phyloP scores from a whole-genome alignment of 768 basidiomycete species.

The Hysterangium stoloniferum region DNA sequence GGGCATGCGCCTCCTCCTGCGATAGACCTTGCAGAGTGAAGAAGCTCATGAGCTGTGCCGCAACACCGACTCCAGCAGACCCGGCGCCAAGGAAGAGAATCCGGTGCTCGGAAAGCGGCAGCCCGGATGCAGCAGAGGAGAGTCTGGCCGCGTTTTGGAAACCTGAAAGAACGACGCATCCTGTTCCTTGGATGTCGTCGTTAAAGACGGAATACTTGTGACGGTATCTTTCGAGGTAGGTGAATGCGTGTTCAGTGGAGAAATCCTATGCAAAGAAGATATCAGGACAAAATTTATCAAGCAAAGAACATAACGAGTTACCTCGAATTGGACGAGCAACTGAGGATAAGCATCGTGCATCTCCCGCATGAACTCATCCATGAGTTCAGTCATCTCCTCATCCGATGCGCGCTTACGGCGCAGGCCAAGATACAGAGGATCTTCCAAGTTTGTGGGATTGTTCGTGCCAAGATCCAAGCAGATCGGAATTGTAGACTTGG shows the following conservation, averaged over 20 bases:
- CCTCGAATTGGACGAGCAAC: constrained; percentile 81
- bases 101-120: constrained; percentile 61
- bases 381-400: constrained; percentile 66
- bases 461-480: constrained; percentile 88
- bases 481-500: constrained; percentile 73
- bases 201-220: constrained; percentile 76
- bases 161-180: constrained; percentile 85
- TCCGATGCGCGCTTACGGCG: constrained; percentile 60
- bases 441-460: constrained; percentile 67
- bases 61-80: constrained; percentile 88
- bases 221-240: constrained; percentile 71
- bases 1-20: constrained; percentile 64
- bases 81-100: constrained; percentile 94
- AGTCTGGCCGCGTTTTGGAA: constrained; percentile 83
- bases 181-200: constrained; percentile 88
- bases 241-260: constrained; percentile 86
- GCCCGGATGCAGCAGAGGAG: constrained; percentile 61
- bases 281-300: too few species aligned
- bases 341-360: constrained; percentile 70
- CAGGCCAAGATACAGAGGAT: constrained; percentile 86
- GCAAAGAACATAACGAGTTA: constrained; percentile 17
- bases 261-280: constrained; percentile 55
- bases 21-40: constrained; percentile 75
- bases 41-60: constrained; percentile 81
- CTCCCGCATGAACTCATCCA: constrained; percentile 90